These are phyloP conservation scores for Vanrija humicola DNA, from an alignment of 1,284 basidiomycete genomes.

Conservation along the genomic window DNA sequence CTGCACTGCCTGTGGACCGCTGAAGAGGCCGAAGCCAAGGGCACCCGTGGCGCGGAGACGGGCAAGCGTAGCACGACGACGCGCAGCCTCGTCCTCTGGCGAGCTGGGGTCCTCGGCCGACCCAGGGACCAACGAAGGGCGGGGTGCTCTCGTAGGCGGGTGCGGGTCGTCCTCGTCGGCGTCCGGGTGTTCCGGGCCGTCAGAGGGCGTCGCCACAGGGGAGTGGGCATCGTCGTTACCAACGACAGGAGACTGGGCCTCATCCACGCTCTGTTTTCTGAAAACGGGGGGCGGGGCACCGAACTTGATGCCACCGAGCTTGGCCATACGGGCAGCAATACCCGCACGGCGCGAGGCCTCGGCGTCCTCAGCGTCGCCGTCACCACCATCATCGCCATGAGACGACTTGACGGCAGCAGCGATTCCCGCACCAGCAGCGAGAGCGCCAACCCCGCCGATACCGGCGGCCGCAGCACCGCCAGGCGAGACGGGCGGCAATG, in stretches of 20 bases:
- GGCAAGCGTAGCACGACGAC: slow-evolving; percentile 43
- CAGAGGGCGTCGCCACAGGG: background rate
- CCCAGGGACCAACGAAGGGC: no score
- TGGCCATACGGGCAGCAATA: slow-evolving; percentile 83
- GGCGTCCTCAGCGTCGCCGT: slow-evolving; percentile 33
- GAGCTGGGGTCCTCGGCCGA: slow-evolving; percentile 1
- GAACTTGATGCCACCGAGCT: slow-evolving; percentile 75
- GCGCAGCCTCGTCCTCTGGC: slow-evolving; percentile 44
- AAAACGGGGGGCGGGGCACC: slow-evolving; percentile 54
- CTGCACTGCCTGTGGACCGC: slow-evolving; percentile 11
- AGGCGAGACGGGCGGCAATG: slow-evolving; percentile 5
- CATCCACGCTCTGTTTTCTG: slow-evolving; percentile 18
- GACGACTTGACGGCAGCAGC: no score
- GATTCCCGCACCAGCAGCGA: background rate
- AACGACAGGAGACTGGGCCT: slow-evolving; percentile 2
- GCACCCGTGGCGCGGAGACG: slow-evolving; percentile 45
- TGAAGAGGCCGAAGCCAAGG: slow-evolving; percentile 47
- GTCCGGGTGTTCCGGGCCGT: slow-evolving; percentile 3
- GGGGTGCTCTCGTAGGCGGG: background rate
- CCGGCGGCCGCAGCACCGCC: background rate
- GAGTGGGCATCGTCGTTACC: no score
- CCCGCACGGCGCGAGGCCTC: slow-evolving; percentile 72
- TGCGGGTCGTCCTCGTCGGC: slow-evolving; percentile 5
- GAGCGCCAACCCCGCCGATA: background rate
- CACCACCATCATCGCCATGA: no score